These are phyloP conservation scores for Aspergillus sojae DNA, from an alignment of 2,329 filamentous ascomycete genomes.

Conservation along the genomic window DNA sequence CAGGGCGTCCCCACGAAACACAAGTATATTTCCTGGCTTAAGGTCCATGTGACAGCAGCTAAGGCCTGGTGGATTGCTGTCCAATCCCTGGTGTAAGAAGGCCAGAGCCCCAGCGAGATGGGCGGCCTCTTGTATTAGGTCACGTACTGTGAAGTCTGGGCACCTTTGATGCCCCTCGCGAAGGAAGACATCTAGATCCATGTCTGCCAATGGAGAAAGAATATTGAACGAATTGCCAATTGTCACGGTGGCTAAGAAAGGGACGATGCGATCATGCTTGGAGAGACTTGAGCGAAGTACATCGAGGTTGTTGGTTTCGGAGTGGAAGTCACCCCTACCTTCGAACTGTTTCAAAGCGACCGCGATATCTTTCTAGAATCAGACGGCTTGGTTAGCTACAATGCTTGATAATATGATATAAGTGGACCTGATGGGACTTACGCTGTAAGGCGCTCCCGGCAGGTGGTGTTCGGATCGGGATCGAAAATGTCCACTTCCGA, in stretches of 20 bases:
- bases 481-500: conserved; percentile 11
- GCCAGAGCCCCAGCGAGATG: conserved; percentile 18
- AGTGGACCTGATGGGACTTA: neutral
- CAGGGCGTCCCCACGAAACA: conserved; percentile 11
- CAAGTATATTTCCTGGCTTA: conserved; percentile 27
- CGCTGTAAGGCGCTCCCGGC: neutral
- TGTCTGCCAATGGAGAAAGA: conserved; percentile 18
- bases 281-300: conserved; percentile 8
- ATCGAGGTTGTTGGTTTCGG: conserved; percentile 14
- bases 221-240: conserved; percentile 19
- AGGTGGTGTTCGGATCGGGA: neutral
- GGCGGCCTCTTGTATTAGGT: conserved; percentile 17
- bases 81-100: conserved; percentile 16
- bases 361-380: conserved; percentile 1
- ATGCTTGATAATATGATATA: neutral
- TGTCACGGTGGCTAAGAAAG: conserved; percentile 12
- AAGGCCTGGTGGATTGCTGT: neutral
- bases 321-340: conserved; percentile 10
- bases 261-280: conserved; percentile 15
- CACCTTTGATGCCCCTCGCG: neutral
- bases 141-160: neutral
- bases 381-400: too few species aligned
- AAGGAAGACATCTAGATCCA: conserved; percentile 22
- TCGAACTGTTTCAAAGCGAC: conserved; percentile 18
- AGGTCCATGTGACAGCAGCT: conserved; percentile 22